phyloP scores from a whole-genome alignment of 1,139 yeast genomes.

The Magnusiomyces sp. region DNA sequence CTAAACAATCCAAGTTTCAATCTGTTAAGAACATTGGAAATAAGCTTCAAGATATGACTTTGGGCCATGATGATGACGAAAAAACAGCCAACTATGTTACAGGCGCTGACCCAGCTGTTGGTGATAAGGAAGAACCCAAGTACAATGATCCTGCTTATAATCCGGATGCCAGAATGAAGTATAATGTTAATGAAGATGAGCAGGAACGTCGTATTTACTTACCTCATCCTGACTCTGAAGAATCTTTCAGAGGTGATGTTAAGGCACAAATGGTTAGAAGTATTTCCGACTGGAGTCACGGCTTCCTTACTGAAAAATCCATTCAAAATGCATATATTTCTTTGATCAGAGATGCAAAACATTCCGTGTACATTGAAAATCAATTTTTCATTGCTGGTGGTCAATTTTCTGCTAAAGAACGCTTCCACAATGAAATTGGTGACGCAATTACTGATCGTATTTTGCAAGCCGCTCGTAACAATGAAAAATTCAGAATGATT shows the following conservation, averaged over 20 bases:
- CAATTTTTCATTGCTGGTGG: conserved; percentile 19
- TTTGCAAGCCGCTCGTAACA: conserved; percentile 13
- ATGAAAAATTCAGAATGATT: conserved; percentile 15
- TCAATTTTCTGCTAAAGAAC: conserved; percentile 8
- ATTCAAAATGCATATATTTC: conserved; percentile 17
- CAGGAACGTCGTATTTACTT: conserved; percentile 6
- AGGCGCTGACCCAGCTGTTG: background rate
- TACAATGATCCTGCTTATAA: conserved; percentile 11
- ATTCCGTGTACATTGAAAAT: conserved; percentile 16
- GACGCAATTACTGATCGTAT: conserved; percentile 17
- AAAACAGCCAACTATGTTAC: background rate
- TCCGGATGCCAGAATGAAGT: conserved; percentile 9
- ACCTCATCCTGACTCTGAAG: conserved; percentile 10
- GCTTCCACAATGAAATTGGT: conserved; percentile 16
- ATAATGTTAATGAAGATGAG: conserved; percentile 10
- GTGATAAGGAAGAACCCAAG: conserved; percentile 5
- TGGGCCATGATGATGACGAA: background rate
- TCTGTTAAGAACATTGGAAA: conserved; percentile 5
- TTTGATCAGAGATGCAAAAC: conserved; percentile 13
- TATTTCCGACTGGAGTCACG: conserved; percentile 18
- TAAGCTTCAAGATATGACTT: background rate
- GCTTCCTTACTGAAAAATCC: conserved; percentile 15
- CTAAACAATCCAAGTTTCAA: conserved; percentile 3
- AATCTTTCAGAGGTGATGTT: conserved; percentile 14
- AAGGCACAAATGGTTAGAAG: conserved; percentile 15